Conservation (phyloP, 768 basidiomycete genomes). For the Mycena capillaripes region DNA sequence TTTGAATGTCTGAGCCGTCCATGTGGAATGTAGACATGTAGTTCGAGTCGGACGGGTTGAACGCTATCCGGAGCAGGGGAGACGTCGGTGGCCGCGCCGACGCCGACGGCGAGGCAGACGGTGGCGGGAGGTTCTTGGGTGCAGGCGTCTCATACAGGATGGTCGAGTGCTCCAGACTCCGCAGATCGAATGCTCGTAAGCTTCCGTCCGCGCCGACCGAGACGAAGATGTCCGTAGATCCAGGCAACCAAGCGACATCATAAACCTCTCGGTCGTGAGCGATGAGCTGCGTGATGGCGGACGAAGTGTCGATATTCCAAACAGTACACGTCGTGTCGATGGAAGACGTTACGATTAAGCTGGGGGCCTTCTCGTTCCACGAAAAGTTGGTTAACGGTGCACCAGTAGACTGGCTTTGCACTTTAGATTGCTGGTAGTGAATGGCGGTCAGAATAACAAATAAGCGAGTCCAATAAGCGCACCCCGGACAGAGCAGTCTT, state of each 20-base stretch:
- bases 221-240: constrained; percentile 96
- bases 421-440: constrained; percentile 82
- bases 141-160: constrained; percentile 96
- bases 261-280: constrained; percentile 97
- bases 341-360: constrained; percentile 94
- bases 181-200: constrained; percentile 95
- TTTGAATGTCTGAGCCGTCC: constrained; percentile 90
- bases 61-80: constrained; percentile 88
- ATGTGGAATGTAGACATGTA: constrained; percentile 98
- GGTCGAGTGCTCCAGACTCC: constrained; percentile 97
- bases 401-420: constrained; percentile 84
- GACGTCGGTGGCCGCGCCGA: constrained; percentile 82
- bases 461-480: constrained; percentile 47
- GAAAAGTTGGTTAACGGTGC: constrained; percentile 97
- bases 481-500: constrained; percentile 89
- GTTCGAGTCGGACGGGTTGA: constrained; percentile 92
- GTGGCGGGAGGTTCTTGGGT: constrained; percentile 77
- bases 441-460: constrained; percentile 17
- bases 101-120: constrained; percentile 68
- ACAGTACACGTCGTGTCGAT: constrained; percentile 99
- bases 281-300: constrained; percentile 96
- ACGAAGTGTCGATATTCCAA: constrained; percentile 96
- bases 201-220: constrained; percentile 98
- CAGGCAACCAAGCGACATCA: constrained; percentile 98
- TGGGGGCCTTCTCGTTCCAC: constrained; percentile 95